These are phyloP conservation scores for Citrus hindsii DNA, from an alignment of 345 rosid genomes.

Conservation along the genomic window DNA sequence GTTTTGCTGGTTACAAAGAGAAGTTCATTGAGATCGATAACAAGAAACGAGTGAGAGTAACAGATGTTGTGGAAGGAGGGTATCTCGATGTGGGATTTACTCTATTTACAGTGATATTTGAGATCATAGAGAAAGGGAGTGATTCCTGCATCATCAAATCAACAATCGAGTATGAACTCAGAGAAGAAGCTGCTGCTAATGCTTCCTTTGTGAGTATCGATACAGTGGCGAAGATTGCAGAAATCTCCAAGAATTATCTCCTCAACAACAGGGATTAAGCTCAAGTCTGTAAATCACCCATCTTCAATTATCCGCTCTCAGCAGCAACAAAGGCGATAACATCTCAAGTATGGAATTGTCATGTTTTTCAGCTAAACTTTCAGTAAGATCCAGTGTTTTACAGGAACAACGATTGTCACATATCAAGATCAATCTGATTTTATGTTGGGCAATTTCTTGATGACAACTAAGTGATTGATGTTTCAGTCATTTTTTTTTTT, in stretches of 20 bases:
- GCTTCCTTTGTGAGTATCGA: neutral
- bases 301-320: neutral
- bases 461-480: too few relatives aligned
- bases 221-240: neutral
- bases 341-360: neutral
- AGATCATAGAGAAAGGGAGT: conserved; percentile 14
- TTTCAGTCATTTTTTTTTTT: too few relatives aligned
- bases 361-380: neutral
- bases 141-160: conserved; percentile 13
- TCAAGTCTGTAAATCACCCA: neutral
- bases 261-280: neutral
- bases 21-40: conserved; percentile 16
- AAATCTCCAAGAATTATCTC: conserved; percentile 16
- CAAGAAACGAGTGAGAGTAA: conserved; percentile 10
- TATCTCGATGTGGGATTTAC: conserved; percentile 14
- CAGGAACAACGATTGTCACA: too few relatives aligned
- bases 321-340: neutral
- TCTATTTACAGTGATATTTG: neutral
- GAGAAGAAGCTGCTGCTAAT: conserved; percentile 16
- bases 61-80: conserved; percentile 18
- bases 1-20: conserved; percentile 12
- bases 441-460: too few relatives aligned
- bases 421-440: too few relatives aligned
- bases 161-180: conserved; percentile 11
- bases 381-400: neutral